Evolutionary conservation across 228 moss, liverwort and hornwort genomes (phyloP).

Genomic region (Sphagnum magellanicum): DNA sequence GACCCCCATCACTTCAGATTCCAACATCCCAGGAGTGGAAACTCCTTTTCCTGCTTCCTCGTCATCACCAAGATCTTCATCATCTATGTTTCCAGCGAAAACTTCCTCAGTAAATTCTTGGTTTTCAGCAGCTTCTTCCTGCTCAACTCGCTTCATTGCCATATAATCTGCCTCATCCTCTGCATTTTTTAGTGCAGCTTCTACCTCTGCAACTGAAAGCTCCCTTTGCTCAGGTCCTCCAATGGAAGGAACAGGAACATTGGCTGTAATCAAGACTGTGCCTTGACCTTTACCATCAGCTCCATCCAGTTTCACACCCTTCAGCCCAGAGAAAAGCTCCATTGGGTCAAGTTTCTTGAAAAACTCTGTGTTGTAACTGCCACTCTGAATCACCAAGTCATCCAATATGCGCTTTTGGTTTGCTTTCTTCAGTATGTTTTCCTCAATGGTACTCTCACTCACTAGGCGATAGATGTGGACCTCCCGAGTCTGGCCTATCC

Average conservation of each 20-base stretch:
- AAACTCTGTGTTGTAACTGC: constrained; percentile 94
- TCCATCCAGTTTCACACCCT: constrained; percentile 47
- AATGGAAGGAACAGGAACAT: constrained; percentile 12
- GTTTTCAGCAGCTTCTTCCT: constrained; percentile 90
- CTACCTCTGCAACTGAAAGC: constrained; percentile 91
- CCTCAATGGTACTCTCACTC: constrained; percentile 98
- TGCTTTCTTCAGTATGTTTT: constrained; percentile 96
- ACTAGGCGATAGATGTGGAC: constrained; percentile 96
- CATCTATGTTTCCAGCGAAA: constrained; percentile 70
- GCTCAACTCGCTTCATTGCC: constrained; percentile 98
- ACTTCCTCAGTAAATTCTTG: constrained; percentile 92
- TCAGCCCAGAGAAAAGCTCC: constrained; percentile 89
- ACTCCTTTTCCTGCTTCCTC: constrained; percentile 47
- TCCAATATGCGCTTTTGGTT: constrained; percentile 92
- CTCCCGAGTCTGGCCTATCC: constrained; percentile 94
- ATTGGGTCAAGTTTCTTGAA: constrained; percentile 96
- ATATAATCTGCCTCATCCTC: constrained; percentile 99
- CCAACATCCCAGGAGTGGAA: constrained; percentile 4
- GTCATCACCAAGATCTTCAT: constrained; percentile 82
- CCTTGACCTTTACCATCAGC: constrained; percentile 18
- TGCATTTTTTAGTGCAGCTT: constrained; percentile 90
- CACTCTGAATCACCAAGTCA: constrained; percentile 98
- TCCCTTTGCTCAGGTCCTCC: constrained; percentile 45
- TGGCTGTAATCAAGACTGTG: constrained; percentile 4
- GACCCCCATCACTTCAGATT: constrained; percentile 17